Evolutionary conservation across 768 basidiomycete species (phyloP).

Genomic region (Tylopilus balloui): DNA sequence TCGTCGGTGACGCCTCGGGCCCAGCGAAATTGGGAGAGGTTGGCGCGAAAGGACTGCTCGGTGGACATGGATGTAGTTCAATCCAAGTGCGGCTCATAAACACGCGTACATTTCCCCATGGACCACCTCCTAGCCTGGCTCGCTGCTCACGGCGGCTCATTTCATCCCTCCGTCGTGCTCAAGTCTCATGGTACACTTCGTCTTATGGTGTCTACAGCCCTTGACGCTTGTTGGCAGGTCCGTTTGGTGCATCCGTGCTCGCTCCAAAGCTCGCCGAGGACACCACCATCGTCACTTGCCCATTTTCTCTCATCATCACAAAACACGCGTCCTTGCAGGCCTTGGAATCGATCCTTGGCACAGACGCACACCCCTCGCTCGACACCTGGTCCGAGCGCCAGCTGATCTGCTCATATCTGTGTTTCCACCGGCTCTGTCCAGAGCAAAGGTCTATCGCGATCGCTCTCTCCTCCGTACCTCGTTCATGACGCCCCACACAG

Average conservation of each 20-base stretch:
- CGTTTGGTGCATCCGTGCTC: slow-evolving; percentile 47
- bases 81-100: neutral
- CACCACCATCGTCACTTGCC: slow-evolving; percentile 58
- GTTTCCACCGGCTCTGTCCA: slow-evolving; percentile 54
- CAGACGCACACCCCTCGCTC: slow-evolving; percentile 16
- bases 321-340: slow-evolving; percentile 43
- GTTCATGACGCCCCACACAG: slow-evolving; percentile 9
- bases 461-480: neutral
- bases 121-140: slow-evolving; percentile 50
- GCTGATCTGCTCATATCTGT: slow-evolving; percentile 62
- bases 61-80: slow-evolving; percentile 17
- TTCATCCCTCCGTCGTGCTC: slow-evolving; percentile 46
- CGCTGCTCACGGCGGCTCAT: slow-evolving; percentile 41
- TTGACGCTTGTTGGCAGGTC: slow-evolving; percentile 27
- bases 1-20: slow-evolving; percentile 68
- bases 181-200: slow-evolving; percentile 38
- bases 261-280: slow-evolving; percentile 49
- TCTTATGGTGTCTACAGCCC: neutral
- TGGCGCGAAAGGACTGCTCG: slow-evolving; percentile 69
- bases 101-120: slow-evolving; percentile 2
- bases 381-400: slow-evolving; percentile 59
- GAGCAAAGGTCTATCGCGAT: slow-evolving; percentile 30
- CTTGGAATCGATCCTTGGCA: slow-evolving; percentile 38
- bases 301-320: slow-evolving; percentile 62
- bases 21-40: slow-evolving; percentile 87